Base-by-base conservation (phyloP, 208 protist genomes). In the Balamuthia mandrillaris region DNA sequence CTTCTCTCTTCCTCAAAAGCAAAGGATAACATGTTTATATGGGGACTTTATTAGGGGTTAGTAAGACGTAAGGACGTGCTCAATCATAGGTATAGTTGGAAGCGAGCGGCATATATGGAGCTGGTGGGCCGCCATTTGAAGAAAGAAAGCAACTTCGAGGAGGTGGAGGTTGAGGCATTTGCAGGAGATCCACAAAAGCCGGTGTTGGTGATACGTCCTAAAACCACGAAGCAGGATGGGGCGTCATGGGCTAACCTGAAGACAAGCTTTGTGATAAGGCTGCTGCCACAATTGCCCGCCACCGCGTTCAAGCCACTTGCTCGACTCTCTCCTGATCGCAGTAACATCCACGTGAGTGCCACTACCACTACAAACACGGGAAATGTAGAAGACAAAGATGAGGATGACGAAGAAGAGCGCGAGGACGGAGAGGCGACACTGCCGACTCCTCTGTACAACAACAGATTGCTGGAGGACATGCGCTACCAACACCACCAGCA, bases 381-480 rank as follows among this genome's bases (percentile, higher is more conserved):
- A 12, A 44, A 44, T 68, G 9, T 3, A 33, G 29, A 2, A 35
- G n/a, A 31, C 60, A 24, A 31, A 7, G 12, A 18, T 9, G 35
- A 16, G 9, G 27, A 2, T 75, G 41, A 7, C 16, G 45, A 35
- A 9, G 33, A 21, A 39, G 45, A 58, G 1, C 45, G 41, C 21
- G 44, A 66, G 37, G 35, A 18, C 10, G 2, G 49, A 66, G 16
- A 6, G 42, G n/a, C 37, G 29, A 49, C 2, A 18, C 35, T 21
- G 42, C 33, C 58, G 21, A 85, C 79, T 1, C 79, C 79, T 6
- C 42, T 60, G 24, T 85, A 85, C 60, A 85, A 85, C 63, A 68
- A 85, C 37, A 44, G 41, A 12, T 74, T 85, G 24, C 18, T 85
- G 10, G 79, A 85, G 39, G 79, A 85, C 79, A 85, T 85, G 79